Evolutionary conservation across 2,329 filamentous ascomycete genomes (phyloP), one percentile per base, ranked within the genome.

Genomic region (Fusarium udum): DNA sequence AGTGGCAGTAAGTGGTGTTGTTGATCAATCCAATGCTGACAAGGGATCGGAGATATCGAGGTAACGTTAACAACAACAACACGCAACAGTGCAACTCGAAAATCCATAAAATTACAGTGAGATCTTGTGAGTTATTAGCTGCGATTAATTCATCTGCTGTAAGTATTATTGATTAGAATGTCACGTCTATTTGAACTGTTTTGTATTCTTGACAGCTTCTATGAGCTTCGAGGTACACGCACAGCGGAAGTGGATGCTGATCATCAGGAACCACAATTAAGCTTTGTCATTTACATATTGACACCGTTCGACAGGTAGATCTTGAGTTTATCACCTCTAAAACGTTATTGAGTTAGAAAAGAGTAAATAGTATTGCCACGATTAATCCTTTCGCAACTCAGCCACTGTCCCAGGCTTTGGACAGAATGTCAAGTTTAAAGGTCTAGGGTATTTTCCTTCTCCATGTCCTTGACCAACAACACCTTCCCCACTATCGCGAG

Each of bases 21-120:
- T 31, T 72, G 69, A 64, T 73, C 36, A 51, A 60, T n/a, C 22
- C 39, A n/a, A 14, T 49, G 58, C 68, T 73, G 68, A 75, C 67
- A 56, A 55, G 53, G 46, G 36, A 55, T 18, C 26, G 34, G 36
- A 31, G 36, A 28, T 42, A 26, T 36, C 24, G 22, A 58, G 42
- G 67, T 52, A 73, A 56, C 67, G 22, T 68, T 37, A 36, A 24
- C 34, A 48, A 69, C 34, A 48, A 69, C 26, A 49, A 56, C 51
- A 70, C 45, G 18, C 34, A 55, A 13, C 7, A 48, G 39, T 51
- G 7, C 28, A 8, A 55, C 34, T 37, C 14, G 7, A 46, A 39
- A 61, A 6, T 20, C 7, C 6, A 51, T 28, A 7, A 59, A 51
- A 37, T 42, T 28, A 43, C 28, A 28, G n/a, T 13, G 18, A 34